Base-by-base conservation (phyloP, 2,329 filamentous ascomycete genomes). In the Metarhizium humberi region DNA sequence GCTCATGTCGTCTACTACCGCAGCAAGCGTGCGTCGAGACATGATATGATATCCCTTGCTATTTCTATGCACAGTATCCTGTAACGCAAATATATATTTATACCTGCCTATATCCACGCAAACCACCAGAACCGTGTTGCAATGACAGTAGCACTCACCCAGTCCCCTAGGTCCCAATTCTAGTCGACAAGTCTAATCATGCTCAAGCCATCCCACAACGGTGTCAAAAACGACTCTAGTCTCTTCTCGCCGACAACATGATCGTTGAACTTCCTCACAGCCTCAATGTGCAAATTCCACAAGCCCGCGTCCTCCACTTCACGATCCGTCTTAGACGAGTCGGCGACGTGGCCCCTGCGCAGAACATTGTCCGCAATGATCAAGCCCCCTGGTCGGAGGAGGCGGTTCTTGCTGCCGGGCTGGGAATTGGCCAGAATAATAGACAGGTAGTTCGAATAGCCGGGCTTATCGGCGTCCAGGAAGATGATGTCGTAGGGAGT, bases 311-410 rank as follows among this genome's bases (percentile, higher is more conserved):
- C 52, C 10, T 57, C 55, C 25, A 25, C 25, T 25, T 25, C 25
- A 25, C 25, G 25, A 25, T 25, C 25, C 25, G 4, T 25, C 25
- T 1, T 25, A 4, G 4, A 57, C 54, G 29, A 56, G 52, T 72
- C 70, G 4, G 75, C 78, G 3, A 81, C 75, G 13, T 78, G 66
- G 6, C 73, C 78, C 6, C 69, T 66, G 3, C 75, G 74, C 30
- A 83, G 70, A 46, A 78, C 72, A 55, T 82, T 82, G 63, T 82
- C 80, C 1, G 76, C 78, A 14, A 81, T 67, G 57, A 82, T 76
- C 55, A 81, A 66, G 0, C 77, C 78, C 7, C 75, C 77, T 8
- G 71, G 64, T 1, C 74, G 71, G 43, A 82, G 70, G 30, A 82
- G 70, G 6, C 77, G 72, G 14, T 14, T 25, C 25, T 25, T 25